These are phyloP conservation scores for Pseudocercospora fuligena DNA, from an alignment of 2,329 filamentous ascomycete genomes.

Conservation along the genomic window DNA sequence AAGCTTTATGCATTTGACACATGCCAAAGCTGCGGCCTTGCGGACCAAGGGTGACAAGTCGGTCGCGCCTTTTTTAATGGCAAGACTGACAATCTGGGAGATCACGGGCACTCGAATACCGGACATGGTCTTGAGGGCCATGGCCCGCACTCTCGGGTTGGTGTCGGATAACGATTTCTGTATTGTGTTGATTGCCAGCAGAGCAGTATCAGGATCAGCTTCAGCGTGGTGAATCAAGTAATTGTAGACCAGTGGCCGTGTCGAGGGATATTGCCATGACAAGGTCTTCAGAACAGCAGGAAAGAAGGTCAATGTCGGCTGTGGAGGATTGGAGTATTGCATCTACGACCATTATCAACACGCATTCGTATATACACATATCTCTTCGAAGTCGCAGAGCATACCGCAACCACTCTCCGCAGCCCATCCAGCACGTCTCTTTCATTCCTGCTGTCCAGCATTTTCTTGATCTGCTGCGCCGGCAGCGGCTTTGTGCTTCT, in stretches of 20 bases:
- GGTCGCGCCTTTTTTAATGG: slow-evolving; percentile 88
- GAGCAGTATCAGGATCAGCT: slow-evolving; percentile 89
- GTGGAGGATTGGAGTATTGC: slow-evolving; percentile 90
- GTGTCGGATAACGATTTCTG: slow-evolving; percentile 95
- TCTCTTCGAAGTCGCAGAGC: slow-evolving; percentile 32
- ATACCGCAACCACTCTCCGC: slow-evolving; percentile 83
- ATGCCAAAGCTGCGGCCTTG: slow-evolving; percentile 88
- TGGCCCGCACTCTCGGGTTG: slow-evolving; percentile 86
- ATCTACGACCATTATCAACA: slow-evolving; percentile 62
- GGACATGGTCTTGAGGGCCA: slow-evolving; percentile 95
- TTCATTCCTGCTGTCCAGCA: slow-evolving; percentile 91
- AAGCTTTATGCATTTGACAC: slow-evolving; percentile 92
- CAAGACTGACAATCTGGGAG: slow-evolving; percentile 93
- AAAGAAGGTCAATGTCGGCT: slow-evolving; percentile 90
- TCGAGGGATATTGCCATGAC: slow-evolving; percentile 88
- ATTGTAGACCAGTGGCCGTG: slow-evolving; percentile 98
- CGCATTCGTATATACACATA: background rate
- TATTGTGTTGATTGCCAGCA: slow-evolving; percentile 97
- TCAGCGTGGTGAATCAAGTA: slow-evolving; percentile 97
- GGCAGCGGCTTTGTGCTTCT: slow-evolving; percentile 70
- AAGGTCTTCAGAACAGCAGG: slow-evolving; percentile 99
- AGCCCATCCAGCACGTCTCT: slow-evolving; percentile 91
- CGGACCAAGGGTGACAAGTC: slow-evolving; percentile 96
- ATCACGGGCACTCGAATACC: slow-evolving; percentile 97
- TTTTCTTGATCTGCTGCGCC: slow-evolving; percentile 86